phyloP scores from a whole-genome alignment of 352 stramenopile genomes.

The Phytophthora macrochlamydospora region DNA sequence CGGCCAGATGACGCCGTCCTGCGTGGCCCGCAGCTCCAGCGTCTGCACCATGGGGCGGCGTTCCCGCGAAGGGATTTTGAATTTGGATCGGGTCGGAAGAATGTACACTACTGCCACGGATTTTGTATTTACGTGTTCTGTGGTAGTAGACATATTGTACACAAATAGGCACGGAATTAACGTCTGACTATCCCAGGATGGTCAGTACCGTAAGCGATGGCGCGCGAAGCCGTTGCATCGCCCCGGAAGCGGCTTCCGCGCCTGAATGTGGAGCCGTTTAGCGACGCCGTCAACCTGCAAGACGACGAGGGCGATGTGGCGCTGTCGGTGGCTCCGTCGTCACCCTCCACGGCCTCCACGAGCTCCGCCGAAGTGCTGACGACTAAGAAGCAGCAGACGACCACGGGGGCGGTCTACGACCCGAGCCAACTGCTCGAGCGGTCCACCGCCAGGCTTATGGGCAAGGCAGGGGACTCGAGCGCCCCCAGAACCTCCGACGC shows the following conservation, averaged over 20 bases:
- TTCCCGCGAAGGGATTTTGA: background rate
- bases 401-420: background rate
- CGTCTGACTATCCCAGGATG: too few species aligned
- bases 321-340: slow-evolving; percentile 17
- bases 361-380: slow-evolving; percentile 17
- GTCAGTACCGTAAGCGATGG: slow-evolving; percentile 3
- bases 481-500: slow-evolving; percentile 11
- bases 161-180: too few species aligned
- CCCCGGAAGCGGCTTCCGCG: slow-evolving; percentile 38
- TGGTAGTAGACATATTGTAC: too few species aligned
- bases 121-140: background rate
- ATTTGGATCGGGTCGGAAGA: background rate
- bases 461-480: slow-evolving; percentile 9
- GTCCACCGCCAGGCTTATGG: slow-evolving; percentile 20
- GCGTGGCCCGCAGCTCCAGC: slow-evolving; percentile 67
- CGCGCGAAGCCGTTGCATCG: slow-evolving; percentile 17
- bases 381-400: slow-evolving; percentile 12
- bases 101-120: background rate
- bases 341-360: slow-evolving; percentile 30
- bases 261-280: slow-evolving; percentile 12
- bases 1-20: slow-evolving; percentile 80
- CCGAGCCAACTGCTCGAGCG: slow-evolving; percentile 19
- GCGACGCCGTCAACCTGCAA: background rate
- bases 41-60: slow-evolving; percentile 57
- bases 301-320: slow-evolving; percentile 11